Conservation (phyloP, 2,329 filamentous ascomycete species). For the Chrysoporthe puriensis region DNA sequence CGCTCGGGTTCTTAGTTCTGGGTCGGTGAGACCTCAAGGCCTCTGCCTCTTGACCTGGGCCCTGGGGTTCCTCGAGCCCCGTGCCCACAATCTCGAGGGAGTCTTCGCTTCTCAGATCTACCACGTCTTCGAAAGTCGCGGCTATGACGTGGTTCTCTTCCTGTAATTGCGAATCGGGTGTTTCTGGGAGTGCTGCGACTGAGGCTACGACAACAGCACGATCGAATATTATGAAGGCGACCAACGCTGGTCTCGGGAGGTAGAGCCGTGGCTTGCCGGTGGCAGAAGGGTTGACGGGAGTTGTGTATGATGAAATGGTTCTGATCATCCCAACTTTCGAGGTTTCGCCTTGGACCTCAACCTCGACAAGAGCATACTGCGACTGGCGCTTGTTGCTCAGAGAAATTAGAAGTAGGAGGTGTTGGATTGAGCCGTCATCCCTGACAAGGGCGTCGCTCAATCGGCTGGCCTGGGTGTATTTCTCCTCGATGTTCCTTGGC, state of each 20-base stretch:
- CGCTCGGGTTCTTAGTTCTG: conserved; percentile 64
- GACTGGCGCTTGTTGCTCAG: conserved; percentile 56
- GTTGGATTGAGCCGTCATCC: conserved; percentile 57
- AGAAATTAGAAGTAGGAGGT: conserved; percentile 65
- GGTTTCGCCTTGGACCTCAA: conserved; percentile 60
- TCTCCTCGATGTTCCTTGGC: conserved; percentile 54
- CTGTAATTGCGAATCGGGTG: conserved; percentile 76
- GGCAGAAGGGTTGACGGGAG: conserved; percentile 50
- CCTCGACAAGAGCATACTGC: conserved; percentile 77
- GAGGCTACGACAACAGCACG: conserved; percentile 79
- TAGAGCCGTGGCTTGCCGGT: conserved; percentile 66
- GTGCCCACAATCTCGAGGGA: conserved; percentile 67
- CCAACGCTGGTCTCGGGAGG: conserved; percentile 76
- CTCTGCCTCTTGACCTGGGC: conserved; percentile 43
- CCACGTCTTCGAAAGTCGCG: conserved; percentile 79
- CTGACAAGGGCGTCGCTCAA: conserved; percentile 54
- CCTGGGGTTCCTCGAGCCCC: conserved; percentile 63
- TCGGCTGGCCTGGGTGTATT: conserved; percentile 54
- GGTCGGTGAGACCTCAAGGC: conserved; percentile 55
- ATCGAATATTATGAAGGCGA: conserved; percentile 81
- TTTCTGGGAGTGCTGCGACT: conserved; percentile 67
- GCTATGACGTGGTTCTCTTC: conserved; percentile 66
- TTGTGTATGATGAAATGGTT: conserved; percentile 67
- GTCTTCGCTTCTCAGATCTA: conserved; percentile 74
- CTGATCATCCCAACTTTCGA: conserved; percentile 68